Base-by-base conservation (phyloP, 139 green algal species). In the Astrephomene gubernaculifera region DNA sequence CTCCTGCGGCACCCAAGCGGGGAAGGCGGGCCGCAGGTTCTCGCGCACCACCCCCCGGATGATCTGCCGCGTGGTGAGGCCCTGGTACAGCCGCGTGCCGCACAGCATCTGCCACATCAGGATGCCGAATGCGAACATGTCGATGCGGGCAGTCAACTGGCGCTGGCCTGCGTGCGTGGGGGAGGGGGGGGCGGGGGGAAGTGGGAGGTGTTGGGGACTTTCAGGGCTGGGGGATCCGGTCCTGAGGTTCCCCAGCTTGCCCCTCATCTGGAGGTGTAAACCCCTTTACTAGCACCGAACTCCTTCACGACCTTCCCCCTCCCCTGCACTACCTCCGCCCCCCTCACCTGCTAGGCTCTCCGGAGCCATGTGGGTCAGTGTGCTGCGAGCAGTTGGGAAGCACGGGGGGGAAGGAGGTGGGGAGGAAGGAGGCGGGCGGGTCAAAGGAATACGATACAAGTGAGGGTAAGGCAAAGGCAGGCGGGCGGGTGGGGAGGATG, bases 321-420 rank as follows among this genome's bases (percentile, higher is more conserved):
- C 8, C 21, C 60, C 60, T 22, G 12, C 60, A 19, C 60, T n/a
- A 35, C 21, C 60, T 8, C 60, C 41, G n/a, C 7, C 21, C n/a
- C 63, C 63, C 71, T 78, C 70, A 80, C 71, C 71, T n/a, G 71
- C n/a, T 60, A 83, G 60, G 39, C 60, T 87, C 71, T 90, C 86
- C 3, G 86, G 86, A 2, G 86, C 60, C 79, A 90, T 83, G 80
- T 90, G 86, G n/a, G 79, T 90, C 9, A 82, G 63, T 5, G 86
- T 90, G 17, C 76, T 72, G 74, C n/a, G n/a, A n/a, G n/a, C 54
- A 31, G 76, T 4, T 27, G 52, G 2, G 49, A n/a, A n/a, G n/a
- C n/a, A n/a, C n/a, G n/a, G n/a, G n/a, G n/a, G n/a, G n/a, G n/a
- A n/a, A n/a, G n/a, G n/a, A n/a, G 65, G 35, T 9, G 35, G 65